phyloP scores from a whole-genome alignment of 148 eudicot species.

The Fagopyrum tataricum region DNA sequence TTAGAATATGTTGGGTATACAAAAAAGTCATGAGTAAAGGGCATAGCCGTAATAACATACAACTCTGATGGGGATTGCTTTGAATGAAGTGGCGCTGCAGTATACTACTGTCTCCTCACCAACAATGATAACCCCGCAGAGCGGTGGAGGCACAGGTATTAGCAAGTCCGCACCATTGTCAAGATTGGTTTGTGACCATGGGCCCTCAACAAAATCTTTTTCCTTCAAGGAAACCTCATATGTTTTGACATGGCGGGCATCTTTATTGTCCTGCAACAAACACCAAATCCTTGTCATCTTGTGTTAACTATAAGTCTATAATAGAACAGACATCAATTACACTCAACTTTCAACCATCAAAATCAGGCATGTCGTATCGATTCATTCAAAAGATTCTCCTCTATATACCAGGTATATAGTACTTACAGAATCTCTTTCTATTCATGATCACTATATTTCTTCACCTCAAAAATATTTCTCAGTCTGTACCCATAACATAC shows the following conservation, averaged over 20 bases:
- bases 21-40: neutral
- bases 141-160: slow-evolving; percentile 93
- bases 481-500: slow-evolving; percentile 15
- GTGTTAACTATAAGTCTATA: neutral
- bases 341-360: neutral
- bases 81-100: slow-evolving; percentile 86
- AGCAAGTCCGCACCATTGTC: slow-evolving; percentile 92
- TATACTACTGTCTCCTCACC: slow-evolving; percentile 97
- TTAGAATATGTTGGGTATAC: neutral
- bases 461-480: neutral
- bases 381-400: neutral
- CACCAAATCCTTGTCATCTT: slow-evolving; percentile 4
- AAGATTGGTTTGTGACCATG: slow-evolving; percentile 83
- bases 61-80: slow-evolving; percentile 91
- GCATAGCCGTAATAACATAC: slow-evolving; percentile 34
- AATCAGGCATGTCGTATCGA: neutral
- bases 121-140: slow-evolving; percentile 90
- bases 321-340: neutral
- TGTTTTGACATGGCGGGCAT: slow-evolving; percentile 92
- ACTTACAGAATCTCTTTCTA: neutral
- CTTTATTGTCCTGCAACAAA: slow-evolving; percentile 84
- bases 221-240: slow-evolving; percentile 90
- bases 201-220: slow-evolving; percentile 83
- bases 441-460: neutral
- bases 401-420: neutral